Base-by-base conservation (phyloP, 306 rosid species). In the Fagus sylvatica region DNA sequence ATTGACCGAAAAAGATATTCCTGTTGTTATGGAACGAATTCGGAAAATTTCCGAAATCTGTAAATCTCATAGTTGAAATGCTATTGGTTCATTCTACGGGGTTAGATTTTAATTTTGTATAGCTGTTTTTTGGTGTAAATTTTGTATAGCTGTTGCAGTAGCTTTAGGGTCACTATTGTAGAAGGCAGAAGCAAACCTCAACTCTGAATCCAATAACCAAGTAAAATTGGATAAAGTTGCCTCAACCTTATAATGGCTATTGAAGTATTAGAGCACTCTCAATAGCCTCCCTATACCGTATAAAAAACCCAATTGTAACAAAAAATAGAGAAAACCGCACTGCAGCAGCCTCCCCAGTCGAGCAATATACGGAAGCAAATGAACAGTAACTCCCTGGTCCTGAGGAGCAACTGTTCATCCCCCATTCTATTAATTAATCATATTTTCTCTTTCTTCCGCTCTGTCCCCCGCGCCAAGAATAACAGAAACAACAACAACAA, bases 1-100 rank as follows among this genome's bases (percentile, higher is more conserved):
- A 19, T 82, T 85, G 84, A 72, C 87, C 46, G 94, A 91, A 80
- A 88, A 68, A 12, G 97, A 96, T 79, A 73, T 96, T 77, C 91
- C 89, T 69, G 87, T 86, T 67, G 87, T 91, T 64, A 84, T 93
- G 87, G 87, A 90, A 73, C 91, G 97, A 73, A 84, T 96, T 69
- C 83, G 88, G 88, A 87, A 81, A 82, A 77, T 93, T 78, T 72
- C 86, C 74, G 81, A 85, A 64, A 67, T 78, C 13, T 67, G 88
- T 80, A 84, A 88, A 82, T 90, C 87, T 80, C 83, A 78, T 59
- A 61, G 85, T 82, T 92, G 79, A 91, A 83, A 67, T 82, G 16
- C 62, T 62, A 42, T 73, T 74, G 57, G 16, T 69, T 78, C 85
- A 39, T 36, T 62, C 37, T 74, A 71, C 68, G 70, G 43, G 69